Percentiles rank a stretch among this genome's conserved stretches.
Evolutionary conservation across 805 yeast genomes (phyloP).

Genomic region (Isabelozyma pseudorhagii): DNA sequence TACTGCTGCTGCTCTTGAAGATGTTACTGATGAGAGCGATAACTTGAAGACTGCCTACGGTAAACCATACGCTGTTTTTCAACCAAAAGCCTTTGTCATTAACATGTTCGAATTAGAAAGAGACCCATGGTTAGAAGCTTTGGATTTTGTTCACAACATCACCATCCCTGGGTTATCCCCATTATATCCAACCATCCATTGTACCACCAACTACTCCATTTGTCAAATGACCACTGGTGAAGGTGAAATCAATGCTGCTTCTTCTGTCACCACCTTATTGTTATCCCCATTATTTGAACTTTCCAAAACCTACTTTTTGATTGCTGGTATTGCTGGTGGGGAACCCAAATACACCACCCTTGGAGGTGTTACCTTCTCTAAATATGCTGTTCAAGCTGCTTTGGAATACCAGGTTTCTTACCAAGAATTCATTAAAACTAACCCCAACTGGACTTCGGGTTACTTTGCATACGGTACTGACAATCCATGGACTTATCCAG

Average conservation of each 20-base stretch:
- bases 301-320: slow-evolving; percentile 55
- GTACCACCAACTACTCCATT: slow-evolving; percentile 48
- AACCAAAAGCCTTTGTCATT: slow-evolving; percentile 54
- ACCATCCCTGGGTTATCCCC: slow-evolving; percentile 68
- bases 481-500: slow-evolving; percentile 49
- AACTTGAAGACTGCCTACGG: slow-evolving; percentile 21
- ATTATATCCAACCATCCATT: slow-evolving; percentile 53
- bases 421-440: slow-evolving; percentile 31
- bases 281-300: slow-evolving; percentile 56
- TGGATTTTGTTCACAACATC: slow-evolving; percentile 50
- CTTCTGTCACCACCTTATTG: slow-evolving; percentile 52
- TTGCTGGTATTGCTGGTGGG: slow-evolving; percentile 68
- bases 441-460: slow-evolving; percentile 56
- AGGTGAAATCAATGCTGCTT: slow-evolving; percentile 66
- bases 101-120: slow-evolving; percentile 55
- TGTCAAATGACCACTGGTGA: slow-evolving; percentile 70
- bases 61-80: slow-evolving; percentile 32
- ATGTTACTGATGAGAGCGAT: slow-evolving; percentile 6
- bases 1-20: slow-evolving; percentile 3
- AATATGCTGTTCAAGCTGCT: slow-evolving; percentile 59
- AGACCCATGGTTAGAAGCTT: slow-evolving; percentile 48
- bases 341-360: slow-evolving; percentile 53
- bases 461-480: slow-evolving; percentile 55
- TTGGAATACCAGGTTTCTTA: slow-evolving; percentile 58
- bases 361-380: slow-evolving; percentile 60